Percentiles rank a stretch among this genome's conserved stretches.
Conservation (phyloP, 192 early-diverging fungal species). For the Pilobolus umbonatus region DNA sequence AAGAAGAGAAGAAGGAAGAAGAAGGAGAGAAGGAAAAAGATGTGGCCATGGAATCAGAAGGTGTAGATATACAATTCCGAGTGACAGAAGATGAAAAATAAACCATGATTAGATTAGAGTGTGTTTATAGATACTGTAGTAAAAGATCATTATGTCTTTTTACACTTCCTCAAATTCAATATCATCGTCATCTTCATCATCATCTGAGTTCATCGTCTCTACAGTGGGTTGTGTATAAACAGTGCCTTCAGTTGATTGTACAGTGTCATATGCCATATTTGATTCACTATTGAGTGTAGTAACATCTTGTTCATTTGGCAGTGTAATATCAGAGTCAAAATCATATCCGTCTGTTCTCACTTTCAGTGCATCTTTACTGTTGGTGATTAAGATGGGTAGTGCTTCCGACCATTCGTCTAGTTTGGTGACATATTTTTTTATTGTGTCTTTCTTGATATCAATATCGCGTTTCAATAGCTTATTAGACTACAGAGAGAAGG, state of each 20-base stretch:
- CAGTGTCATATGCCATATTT: too few species aligned
- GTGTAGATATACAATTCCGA: background rate
- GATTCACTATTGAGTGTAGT: too few species aligned
- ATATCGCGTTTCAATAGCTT: slow-evolving; percentile 19
- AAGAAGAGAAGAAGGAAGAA: background rate
- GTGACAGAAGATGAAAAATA: background rate
- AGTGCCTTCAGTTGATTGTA: too few species aligned
- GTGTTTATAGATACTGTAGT: background rate
- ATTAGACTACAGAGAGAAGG: background rate
- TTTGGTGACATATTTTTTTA: slow-evolving; percentile 15
- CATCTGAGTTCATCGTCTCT: background rate
- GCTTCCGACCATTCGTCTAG: slow-evolving; percentile 13
- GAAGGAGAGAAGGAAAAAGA: background rate
- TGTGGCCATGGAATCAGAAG: background rate
- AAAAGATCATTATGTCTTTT: background rate
- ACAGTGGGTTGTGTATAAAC: background rate
- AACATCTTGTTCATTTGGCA: background rate
- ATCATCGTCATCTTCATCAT: slow-evolving; percentile 26
- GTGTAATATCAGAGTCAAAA: background rate
- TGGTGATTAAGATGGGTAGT: slow-evolving; percentile 8
- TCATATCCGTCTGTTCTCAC: slow-evolving; percentile 1
- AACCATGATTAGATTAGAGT: background rate
- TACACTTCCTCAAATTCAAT: slow-evolving; percentile 24
- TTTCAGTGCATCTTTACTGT: background rate
- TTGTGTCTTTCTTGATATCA: slow-evolving; percentile 13